phyloP scores from a whole-genome alignment of 108 stramenopile species.

The Conticribra guillardii region DNA sequence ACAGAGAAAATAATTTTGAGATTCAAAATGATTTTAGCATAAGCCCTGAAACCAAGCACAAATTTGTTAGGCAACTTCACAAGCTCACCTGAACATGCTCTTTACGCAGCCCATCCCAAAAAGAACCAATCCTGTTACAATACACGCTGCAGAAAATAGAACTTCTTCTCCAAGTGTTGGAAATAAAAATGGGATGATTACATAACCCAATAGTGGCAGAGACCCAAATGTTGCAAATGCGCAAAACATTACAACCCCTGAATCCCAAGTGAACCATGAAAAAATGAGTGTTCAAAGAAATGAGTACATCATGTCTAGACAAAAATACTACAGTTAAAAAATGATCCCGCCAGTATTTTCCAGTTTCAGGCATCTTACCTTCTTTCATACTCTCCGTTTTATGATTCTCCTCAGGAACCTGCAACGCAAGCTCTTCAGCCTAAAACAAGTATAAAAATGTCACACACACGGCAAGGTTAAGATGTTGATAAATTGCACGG shows the following conservation, averaged over 20 bases:
- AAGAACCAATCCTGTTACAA: constrained; percentile 80
- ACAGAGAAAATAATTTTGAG: background rate
- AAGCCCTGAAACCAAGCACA: background rate
- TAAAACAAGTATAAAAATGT: background rate
- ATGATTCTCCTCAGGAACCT: constrained; percentile 91
- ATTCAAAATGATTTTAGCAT: background rate
- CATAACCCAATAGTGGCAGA: constrained; percentile 90
- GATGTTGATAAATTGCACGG: no score
- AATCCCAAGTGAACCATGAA: background rate
- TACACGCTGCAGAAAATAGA: constrained; percentile 82
- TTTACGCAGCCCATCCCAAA: constrained; percentile 91
- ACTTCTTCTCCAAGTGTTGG: constrained; percentile 56
- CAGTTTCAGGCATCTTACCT: constrained; percentile 63
- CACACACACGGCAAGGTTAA: no score
- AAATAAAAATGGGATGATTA: constrained; percentile 70
- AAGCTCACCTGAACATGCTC: constrained; percentile 93
- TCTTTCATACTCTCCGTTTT: constrained; percentile 88
- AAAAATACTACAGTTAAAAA: background rate
- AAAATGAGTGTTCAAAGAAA: background rate
- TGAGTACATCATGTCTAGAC: background rate
- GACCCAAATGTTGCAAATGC: constrained; percentile 90
- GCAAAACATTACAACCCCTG: constrained; percentile 88
- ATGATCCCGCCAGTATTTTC: no score
- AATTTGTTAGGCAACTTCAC: no score
- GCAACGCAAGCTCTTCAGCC: constrained; percentile 91